phyloP scores from a whole-genome alignment of 208 protist species.

The Crithidia brevicula region DNA sequence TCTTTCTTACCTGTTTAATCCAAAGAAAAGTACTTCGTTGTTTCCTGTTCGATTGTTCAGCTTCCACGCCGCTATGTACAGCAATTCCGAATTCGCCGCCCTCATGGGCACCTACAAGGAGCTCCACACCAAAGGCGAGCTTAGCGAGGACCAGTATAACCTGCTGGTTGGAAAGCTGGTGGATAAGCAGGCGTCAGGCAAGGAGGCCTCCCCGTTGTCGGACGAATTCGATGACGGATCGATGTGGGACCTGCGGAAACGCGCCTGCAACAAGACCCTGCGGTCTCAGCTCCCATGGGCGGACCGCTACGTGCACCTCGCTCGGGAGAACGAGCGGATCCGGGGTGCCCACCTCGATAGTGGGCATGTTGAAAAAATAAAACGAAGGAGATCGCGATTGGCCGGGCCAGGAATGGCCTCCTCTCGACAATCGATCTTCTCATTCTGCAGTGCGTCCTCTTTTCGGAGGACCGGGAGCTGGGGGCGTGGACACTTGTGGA shows the following conservation, averaged over 20 bases:
- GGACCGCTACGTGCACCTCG: not conserved
- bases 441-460: not conserved
- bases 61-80: no score
- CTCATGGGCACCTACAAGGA: no score
- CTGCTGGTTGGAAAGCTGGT: not conserved
- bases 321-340: not conserved
- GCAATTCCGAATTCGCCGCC: no score
- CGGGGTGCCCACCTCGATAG: no score
- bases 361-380: no score
- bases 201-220: not conserved
- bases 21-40: no score
- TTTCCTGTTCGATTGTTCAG: no score
- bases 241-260: not conserved
- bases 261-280: not conserved
- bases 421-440: not conserved
- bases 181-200: not conserved
- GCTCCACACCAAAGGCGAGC: not conserved
- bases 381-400: not conserved
- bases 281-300: not conserved
- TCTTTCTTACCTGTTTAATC: no score
- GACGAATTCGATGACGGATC: not conserved
- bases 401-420: not conserved
- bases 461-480: not conserved
- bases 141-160: not conserved
- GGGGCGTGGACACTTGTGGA: not conserved